Base-by-base conservation (phyloP, 2,329 filamentous ascomycete genomes). In the Talaromyces marneffei region DNA sequence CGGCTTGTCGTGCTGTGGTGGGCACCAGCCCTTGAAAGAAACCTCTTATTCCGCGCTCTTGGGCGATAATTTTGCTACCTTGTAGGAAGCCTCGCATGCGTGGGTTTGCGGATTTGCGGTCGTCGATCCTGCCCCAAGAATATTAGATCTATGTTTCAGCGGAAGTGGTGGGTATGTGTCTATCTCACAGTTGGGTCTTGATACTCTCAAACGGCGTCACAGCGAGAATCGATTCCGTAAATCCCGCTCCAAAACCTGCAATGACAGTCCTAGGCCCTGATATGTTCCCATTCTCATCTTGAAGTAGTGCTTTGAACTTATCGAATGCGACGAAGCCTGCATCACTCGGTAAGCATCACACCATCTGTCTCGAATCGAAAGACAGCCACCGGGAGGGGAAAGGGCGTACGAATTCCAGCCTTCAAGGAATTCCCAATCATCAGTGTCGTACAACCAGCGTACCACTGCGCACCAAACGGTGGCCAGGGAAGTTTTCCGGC, bases 1-100 rank as follows among this genome's bases (percentile, higher is more conserved):
- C 93, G 12, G 92, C 91, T 77, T 99, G 94, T 57, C 94, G 85
- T 23, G 92, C 92, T 3, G 94, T 97, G 1, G 94, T 99, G 0
- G 94, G 94, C 8, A 95, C 87, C 70, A 99, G 94, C 25, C 94
- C 94, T 74, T 97, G 92, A 83, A 99, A 96, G 82, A 99, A 97
- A 54, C 93, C 94, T 37, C 88, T 84, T 39, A 97, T 72, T 25
- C 94, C 94, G 69, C 93, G 87, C 74, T 99, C 94, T 65, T 89
- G 86, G 40, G 87, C 88, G 64, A 99, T 97, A 62, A 97, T 84
- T 58, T 85, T 87, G 14, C 92, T 89, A 56, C 93, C 94, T 74
- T 97, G 90, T 18, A 97, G 80, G 78, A 99, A 97, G 27, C 94
- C 94, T 64, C 87, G 85, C 86, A 99, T 88, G 16, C 93, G 87